A percentile compares a stretch with the other conserved stretches of the same genome.
Evolutionary conservation across 2,329 filamentous ascomycete species (phyloP).

Genomic region (Neonectria neomacrospora): DNA sequence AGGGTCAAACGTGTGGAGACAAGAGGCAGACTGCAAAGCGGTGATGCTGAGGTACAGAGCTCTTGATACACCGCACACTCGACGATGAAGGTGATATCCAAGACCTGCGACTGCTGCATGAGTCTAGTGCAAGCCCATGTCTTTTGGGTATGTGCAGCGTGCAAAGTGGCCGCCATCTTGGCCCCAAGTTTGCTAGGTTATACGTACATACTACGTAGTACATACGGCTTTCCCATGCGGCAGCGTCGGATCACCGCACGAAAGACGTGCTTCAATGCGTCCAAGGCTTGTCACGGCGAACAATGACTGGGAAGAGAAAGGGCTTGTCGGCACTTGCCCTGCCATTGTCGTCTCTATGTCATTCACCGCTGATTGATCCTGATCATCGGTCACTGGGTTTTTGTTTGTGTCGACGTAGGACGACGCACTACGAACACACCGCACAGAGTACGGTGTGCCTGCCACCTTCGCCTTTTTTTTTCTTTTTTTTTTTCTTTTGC

Average conservation of each 20-base stretch:
- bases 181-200: slow-evolving; percentile 18
- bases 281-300: slow-evolving; percentile 31
- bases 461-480: slow-evolving; percentile 3
- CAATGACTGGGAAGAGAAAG: slow-evolving; percentile 27
- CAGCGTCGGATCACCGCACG: slow-evolving; percentile 33
- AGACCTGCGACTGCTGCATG: slow-evolving; percentile 9
- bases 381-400: slow-evolving; percentile 18
- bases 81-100: slow-evolving; percentile 8
- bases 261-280: slow-evolving; percentile 32
- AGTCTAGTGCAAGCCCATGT: slow-evolving; percentile 21
- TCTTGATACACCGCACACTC: slow-evolving; percentile 6
- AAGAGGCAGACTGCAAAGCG: not conserved
- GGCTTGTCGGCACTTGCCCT: slow-evolving; percentile 22
- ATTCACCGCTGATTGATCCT: slow-evolving; percentile 32
- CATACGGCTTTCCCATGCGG: slow-evolving; percentile 2
- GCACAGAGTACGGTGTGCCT: not conserved
- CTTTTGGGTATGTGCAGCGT: slow-evolving; percentile 7
- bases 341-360: slow-evolving; percentile 15
- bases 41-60: not conserved
- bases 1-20: slow-evolving; percentile 15
- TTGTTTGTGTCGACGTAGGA: slow-evolving; percentile 25
- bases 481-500: slow-evolving; percentile 23
- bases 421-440: slow-evolving; percentile 10
- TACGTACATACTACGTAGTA: not conserved
- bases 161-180: not conserved